phyloP scores from a whole-genome alignment of 1,284 basidiomycete genomes.

The Sanghuangporus sanghuang region DNA sequence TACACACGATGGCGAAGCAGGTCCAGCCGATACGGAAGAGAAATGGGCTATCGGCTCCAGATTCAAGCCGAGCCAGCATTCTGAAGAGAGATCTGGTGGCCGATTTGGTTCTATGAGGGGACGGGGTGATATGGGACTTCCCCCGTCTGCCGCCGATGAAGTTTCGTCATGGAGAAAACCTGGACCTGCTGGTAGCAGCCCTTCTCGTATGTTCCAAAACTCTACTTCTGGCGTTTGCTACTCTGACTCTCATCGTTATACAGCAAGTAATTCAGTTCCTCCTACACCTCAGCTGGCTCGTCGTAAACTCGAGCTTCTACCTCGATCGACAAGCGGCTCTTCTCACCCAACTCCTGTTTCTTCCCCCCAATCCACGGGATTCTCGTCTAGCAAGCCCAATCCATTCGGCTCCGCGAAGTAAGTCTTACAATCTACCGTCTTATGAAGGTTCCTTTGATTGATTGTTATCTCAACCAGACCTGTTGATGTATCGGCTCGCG shows the following conservation, averaged over 20 bases:
- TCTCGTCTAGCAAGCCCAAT: conserved; percentile 45
- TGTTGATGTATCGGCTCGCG: conserved; percentile 76
- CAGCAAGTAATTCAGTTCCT: conserved; percentile 68
- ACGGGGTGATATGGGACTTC: conserved; percentile 48
- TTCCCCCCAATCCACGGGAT: conserved; percentile 59
- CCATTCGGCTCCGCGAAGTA: conserved; percentile 88
- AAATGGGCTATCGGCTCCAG: conserved; percentile 67
- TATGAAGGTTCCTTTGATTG: not conserved
- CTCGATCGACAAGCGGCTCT: conserved; percentile 62
- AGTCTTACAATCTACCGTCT: not conserved
- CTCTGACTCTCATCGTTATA: conserved; percentile 11
- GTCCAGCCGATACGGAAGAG: conserved; percentile 72
- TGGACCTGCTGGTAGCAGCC: conserved; percentile 40
- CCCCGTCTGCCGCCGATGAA: conserved; percentile 40
- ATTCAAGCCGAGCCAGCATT: conserved; percentile 51
- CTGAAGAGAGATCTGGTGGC: conserved; percentile 35
- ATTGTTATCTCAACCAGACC: conserved; percentile 46
- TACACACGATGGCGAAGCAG: conserved; percentile 40
- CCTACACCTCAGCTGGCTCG: conserved; percentile 75
- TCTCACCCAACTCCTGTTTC: conserved; percentile 65
- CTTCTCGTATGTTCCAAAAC: conserved; percentile 51
- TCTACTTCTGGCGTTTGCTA: not conserved
- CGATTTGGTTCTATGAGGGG: conserved; percentile 47
- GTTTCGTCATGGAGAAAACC: conserved; percentile 59
- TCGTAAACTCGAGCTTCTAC: conserved; percentile 78